Evolutionary conservation across 2,329 filamentous ascomycete species (phyloP), one percentile per base, ranked within the genome.

Genomic region (Pezicula radicicola): DNA sequence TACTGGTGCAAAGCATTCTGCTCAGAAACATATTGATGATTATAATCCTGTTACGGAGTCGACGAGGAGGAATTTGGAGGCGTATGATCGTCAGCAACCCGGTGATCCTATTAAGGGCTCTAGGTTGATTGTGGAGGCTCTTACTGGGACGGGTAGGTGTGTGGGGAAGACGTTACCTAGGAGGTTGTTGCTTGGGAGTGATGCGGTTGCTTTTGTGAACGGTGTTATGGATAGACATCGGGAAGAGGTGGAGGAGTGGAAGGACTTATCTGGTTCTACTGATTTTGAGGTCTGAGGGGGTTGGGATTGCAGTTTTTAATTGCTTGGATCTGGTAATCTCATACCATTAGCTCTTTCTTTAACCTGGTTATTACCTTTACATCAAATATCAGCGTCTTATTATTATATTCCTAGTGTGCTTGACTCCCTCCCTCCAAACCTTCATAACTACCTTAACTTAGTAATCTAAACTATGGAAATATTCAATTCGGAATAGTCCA

Each of bases 41-140:
- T 40, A 47, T 28, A 46, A 35, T 27, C 16, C 39, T 21, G 15
- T 44, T 25, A 46, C 49, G 28, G 43, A 46, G 12, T 18, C 42
- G 18, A 10, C 35, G 18, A 27, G 41, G 5, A 53, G 61, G 1
- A 61, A 57, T 19, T 63, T 70, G 41, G 55, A 58, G 2, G 57
- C 51, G 2, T 54, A 61, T 7, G 58, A 67, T 28, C 62, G 67
- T 3, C 71, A 69, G 49, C 71, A 74, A 55, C 59, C 61, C 0
- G 71, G 72, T 10, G 70, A 75, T 52, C 71, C 45, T 18, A 49
- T 15, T 6, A 69, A 70, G 56, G 69, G 63, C 3, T 68, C 67
- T n/a, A 58, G 67, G 15, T 53, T 68, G 39, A 69, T 75, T 15
- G 68, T 70, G 36, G 67, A 74, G 51, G 67, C 64, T 46, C 66